Evolutionary conservation across 768 basidiomycete species (phyloP), one percentile per base, ranked within the genome.

Genomic region (Pulveroboletus ravenelii): DNA sequence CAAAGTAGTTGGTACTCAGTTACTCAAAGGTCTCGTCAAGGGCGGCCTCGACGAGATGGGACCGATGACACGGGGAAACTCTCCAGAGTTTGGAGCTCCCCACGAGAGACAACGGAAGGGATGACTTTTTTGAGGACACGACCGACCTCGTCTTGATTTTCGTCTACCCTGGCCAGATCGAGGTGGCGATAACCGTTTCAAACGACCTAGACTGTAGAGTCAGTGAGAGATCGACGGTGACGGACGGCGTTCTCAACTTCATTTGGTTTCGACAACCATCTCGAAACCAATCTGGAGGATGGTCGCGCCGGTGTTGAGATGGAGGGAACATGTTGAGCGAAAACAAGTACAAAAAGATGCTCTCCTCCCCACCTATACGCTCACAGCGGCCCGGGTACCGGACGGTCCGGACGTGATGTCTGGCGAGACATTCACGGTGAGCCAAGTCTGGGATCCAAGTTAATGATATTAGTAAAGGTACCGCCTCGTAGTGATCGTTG

Each of bases 1-100:
- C 92, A 36, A 94, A 23, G 20, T 23, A 23, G 39, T 82, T 76
- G 17, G 82, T 65, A 9, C 84, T 85, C 37, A 93, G 79, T 62
- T 87, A 83, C 48, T 67, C 62, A 17, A 94, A 76, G 14, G 88
- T 89, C 69, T 82, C 80, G 46, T 93, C 81, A 41, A 93, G 81
- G 57, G 83, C 85, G 43, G 78, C 79, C 72, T 85, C 85, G 27
- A 87, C 88, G 45, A 75, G 65, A 8, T 78, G 74, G 20, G 20
- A 23, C 20, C 20, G 20, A 23, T 4, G 20, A 23, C n/a, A n/a
- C n/a, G n/a, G n/a, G n/a, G n/a, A n/a, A n/a, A n/a, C n/a, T n/a
- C n/a, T n/a, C 90, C 90, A 93, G 41, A 90, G 76, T 67, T 93
- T 89, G 38, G 81, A 92, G 77, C 13, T 93, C 83, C 63, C 87